A percentile compares a stretch with the other conserved stretches of the same genome.
phyloP scores from a whole-genome alignment of 1,139 yeast species.

The Scheffersomyces segobiensis region DNA sequence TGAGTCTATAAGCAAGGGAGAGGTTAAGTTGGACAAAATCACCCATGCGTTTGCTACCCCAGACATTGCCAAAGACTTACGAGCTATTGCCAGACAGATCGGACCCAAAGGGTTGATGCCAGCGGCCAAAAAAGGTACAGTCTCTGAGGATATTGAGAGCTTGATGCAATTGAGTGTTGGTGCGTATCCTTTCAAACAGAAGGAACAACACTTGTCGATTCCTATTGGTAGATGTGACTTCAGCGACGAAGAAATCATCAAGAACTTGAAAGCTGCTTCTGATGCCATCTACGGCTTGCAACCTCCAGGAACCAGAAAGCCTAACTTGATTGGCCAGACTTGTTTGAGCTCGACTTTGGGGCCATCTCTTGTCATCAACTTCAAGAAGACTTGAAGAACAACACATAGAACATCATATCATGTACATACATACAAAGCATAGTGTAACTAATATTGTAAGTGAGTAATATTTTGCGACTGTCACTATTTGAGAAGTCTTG shows the following conservation, averaged over 20 bases:
- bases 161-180: constrained; percentile 62
- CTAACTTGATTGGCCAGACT: constrained; percentile 71
- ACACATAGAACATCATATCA: neutral
- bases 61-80: constrained; percentile 64
- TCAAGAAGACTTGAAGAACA: constrained; percentile 15
- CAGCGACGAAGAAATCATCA: constrained; percentile 72
- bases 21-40: constrained; percentile 51
- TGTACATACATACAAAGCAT: neutral
- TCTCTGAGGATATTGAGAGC: constrained; percentile 60
- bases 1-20: constrained; percentile 59
- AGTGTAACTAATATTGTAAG: neutral
- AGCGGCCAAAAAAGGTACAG: constrained; percentile 81
- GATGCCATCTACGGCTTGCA: constrained; percentile 63
- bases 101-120: constrained; percentile 96
- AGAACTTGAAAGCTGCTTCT: constrained; percentile 71
- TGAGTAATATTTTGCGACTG: neutral
- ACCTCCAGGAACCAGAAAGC: constrained; percentile 60
- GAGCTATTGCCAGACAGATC: constrained; percentile 68
- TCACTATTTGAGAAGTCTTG: neutral
- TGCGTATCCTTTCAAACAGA: constrained; percentile 72
- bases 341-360: constrained; percentile 72
- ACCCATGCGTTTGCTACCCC: constrained; percentile 87
- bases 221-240: constrained; percentile 81
- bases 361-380: constrained; percentile 75
- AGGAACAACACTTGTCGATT: constrained; percentile 57